Evolutionary conservation across 306 rosid genomes (phyloP).

Genomic region (Comarum palustre): DNA sequence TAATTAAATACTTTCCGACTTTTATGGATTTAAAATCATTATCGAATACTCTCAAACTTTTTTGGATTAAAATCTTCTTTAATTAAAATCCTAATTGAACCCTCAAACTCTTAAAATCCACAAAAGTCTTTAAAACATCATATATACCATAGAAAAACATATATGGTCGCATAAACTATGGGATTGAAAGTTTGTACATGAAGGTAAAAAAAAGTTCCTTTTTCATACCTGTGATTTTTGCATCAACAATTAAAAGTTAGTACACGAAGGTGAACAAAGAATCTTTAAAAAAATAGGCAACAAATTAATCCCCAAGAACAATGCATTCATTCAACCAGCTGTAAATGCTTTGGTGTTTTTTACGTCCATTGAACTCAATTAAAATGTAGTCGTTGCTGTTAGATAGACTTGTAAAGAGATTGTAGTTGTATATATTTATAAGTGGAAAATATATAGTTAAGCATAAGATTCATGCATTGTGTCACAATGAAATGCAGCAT

Average conservation of each 20-base stretch:
- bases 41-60: too few relatives aligned
- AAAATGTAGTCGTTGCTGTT: background rate
- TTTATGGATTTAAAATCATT: too few relatives aligned
- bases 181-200: background rate
- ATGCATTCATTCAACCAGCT: background rate
- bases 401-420: background rate
- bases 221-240: background rate
- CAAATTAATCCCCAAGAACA: background rate
- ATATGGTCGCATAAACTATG: background rate
- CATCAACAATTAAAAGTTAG: background rate
- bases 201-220: background rate
- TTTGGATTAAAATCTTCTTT: too few relatives aligned
- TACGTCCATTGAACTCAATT: background rate
- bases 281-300: background rate
- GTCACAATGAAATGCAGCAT: background rate
- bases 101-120: too few relatives aligned
- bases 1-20: too few relatives aligned
- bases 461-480: background rate
- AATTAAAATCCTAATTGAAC: too few relatives aligned
- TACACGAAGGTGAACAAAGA: background rate
- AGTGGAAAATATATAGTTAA: background rate
- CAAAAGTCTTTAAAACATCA: too few relatives aligned
- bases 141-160: too few relatives aligned
- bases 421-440: background rate
- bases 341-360: background rate